phyloP scores from a whole-genome alignment of 345 rosid species.

The Firmiana major region DNA sequence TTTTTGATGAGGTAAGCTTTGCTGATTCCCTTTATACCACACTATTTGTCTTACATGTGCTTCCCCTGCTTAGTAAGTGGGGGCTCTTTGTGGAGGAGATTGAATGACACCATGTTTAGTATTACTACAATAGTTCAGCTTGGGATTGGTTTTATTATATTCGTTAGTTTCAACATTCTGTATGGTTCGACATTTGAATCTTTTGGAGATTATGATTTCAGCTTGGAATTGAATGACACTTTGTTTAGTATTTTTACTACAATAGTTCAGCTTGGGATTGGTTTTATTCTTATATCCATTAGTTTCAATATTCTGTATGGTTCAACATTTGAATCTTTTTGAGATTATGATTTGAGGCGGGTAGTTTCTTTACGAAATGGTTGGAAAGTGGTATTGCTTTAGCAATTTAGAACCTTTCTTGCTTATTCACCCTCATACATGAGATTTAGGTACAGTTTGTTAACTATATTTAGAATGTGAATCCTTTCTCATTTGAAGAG shows the following conservation, averaged over 20 bases:
- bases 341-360: neutral
- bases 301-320: neutral
- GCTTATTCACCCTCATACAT: neutral
- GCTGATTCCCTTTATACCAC: neutral
- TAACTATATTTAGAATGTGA: neutral
- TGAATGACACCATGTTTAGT: neutral
- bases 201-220: neutral
- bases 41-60: neutral
- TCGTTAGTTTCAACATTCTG: neutral
- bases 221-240: no score
- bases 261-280: neutral
- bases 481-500: no score
- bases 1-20: constrained; percentile 69
- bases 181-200: neutral
- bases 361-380: neutral
- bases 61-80: neutral
- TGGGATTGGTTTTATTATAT: no score
- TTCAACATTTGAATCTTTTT: neutral
- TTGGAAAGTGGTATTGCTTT: neutral
- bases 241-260: neutral
- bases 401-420: neutral
- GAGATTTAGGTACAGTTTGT: neutral
- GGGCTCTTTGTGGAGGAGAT: neutral
- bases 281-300: neutral
- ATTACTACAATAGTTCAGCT: no score